phyloP scores from a whole-genome alignment of 108 stramenopile species.

The Cyclotella distinguenda region DNA sequence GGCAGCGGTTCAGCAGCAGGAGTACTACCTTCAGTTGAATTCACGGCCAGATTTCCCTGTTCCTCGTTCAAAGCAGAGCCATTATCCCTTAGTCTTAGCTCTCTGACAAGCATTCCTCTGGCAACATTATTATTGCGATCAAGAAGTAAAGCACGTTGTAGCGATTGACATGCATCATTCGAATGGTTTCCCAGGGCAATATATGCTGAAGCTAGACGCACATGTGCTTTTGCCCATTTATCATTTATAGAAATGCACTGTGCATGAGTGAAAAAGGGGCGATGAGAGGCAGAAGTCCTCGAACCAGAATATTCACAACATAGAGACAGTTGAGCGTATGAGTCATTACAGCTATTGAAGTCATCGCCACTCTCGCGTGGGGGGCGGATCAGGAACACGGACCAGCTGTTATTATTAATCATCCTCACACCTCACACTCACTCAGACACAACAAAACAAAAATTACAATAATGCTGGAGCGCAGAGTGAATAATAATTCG shows the following conservation, averaged over 20 bases:
- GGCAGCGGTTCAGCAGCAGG: constrained; percentile 2
- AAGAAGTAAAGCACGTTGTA: constrained; percentile 68
- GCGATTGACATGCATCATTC: constrained; percentile 81
- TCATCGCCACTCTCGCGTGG: constrained; percentile 25
- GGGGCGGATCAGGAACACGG: constrained; percentile 27
- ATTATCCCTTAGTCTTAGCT: constrained; percentile 54
- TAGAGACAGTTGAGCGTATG: too few relatives aligned
- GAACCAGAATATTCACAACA: too few relatives aligned
- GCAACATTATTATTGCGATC: constrained; percentile 64
- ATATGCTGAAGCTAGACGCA: constrained; percentile 77
- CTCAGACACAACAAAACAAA: too few relatives aligned
- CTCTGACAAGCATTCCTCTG: constrained; percentile 66
- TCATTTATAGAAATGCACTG: constrained; percentile 71
- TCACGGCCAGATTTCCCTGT: too few relatives aligned
- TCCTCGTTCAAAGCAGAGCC: too few relatives aligned
- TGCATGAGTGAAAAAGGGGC: not conserved
- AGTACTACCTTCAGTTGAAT: not conserved
- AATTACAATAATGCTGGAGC: not conserved
- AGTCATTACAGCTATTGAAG: constrained; percentile 23
- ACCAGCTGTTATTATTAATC: constrained; percentile 22
- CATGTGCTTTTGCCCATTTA: constrained; percentile 77
- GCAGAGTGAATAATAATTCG: not conserved
- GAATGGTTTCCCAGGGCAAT: constrained; percentile 71
- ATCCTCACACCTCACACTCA: constrained; percentile 4
- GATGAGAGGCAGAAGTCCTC: not conserved